phyloP scores from a whole-genome alignment of 2,329 filamentous ascomycete genomes.

The Diaporthe vexans region DNA sequence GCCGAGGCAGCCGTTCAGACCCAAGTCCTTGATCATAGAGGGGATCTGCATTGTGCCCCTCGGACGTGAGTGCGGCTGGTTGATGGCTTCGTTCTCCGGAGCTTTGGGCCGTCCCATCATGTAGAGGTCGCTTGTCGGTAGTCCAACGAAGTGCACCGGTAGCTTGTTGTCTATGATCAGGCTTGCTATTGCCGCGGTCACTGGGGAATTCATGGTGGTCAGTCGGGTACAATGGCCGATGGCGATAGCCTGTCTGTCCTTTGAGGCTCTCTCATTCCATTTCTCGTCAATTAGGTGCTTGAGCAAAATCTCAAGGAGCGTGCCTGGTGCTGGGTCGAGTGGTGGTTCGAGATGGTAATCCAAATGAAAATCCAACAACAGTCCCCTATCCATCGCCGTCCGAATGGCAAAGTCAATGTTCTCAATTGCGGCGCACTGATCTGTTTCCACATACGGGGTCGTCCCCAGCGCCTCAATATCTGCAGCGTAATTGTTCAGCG shows the following conservation, averaged over 20 bases:
- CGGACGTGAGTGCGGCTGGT: constrained; percentile 48
- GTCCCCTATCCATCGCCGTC: constrained; percentile 61
- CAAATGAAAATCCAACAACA: constrained; percentile 79
- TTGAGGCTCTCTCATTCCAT: constrained; percentile 59
- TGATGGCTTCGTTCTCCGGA: too few relatives aligned
- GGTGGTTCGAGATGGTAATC: constrained; percentile 74
- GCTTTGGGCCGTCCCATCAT: constrained; percentile 71
- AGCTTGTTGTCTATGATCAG: constrained; percentile 63
- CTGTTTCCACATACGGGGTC: constrained; percentile 78
- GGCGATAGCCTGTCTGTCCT: constrained; percentile 62
- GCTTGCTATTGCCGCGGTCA: constrained; percentile 61
- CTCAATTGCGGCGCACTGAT: constrained; percentile 51
- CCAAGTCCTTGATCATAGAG: constrained; percentile 70
- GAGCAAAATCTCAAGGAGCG: constrained; percentile 53
- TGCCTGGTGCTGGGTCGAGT: constrained; percentile 55
- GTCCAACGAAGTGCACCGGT: constrained; percentile 75
- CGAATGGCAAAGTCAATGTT: constrained; percentile 76
- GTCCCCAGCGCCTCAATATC: constrained; percentile 74
- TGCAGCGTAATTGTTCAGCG: constrained; percentile 46
- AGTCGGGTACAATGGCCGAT: constrained; percentile 79
- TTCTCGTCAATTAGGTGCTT: constrained; percentile 60
- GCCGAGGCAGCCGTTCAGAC: constrained; percentile 71
- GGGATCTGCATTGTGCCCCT: constrained; percentile 75
- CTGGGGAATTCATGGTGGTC: constrained; percentile 62
- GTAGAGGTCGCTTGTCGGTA: constrained; percentile 79